Conservation (phyloP, 306 rosid genomes). For the Cercis canadensis region DNA sequence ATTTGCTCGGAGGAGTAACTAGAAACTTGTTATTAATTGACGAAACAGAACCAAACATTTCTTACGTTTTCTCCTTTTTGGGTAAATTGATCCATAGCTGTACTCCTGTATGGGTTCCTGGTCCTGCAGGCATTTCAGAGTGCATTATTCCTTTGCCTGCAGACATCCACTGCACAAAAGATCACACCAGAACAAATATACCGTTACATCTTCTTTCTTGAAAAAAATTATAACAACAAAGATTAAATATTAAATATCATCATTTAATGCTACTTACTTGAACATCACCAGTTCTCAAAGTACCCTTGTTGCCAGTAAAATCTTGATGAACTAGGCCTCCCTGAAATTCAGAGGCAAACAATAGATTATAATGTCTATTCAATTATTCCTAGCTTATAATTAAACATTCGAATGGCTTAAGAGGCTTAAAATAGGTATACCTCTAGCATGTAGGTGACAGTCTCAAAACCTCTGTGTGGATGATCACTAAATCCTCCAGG, state of each 20-base stretch:
- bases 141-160: conserved; percentile 79
- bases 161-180: conserved; percentile 65
- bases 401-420: neutral
- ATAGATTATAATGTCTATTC: neutral
- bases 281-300: conserved; percentile 63
- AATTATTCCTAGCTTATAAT: neutral
- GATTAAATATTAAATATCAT: neutral
- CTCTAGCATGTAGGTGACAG: conserved; percentile 60
- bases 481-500: conserved; percentile 76
- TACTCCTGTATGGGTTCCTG: conserved; percentile 56
- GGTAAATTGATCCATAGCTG: conserved; percentile 78
- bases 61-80: conserved; percentile 61
- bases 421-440: conserved; percentile 32
- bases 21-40: neutral
- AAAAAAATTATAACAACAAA: neutral
- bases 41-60: neutral
- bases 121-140: conserved; percentile 81
- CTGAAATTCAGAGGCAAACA: too few species aligned
- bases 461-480: conserved; percentile 71
- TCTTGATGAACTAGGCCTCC: conserved; percentile 73
- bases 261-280: conserved; percentile 43
- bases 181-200: neutral
- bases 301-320: conserved; percentile 68
- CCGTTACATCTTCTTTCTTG: too few species aligned
- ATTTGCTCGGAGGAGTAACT: neutral